Conservation (phyloP, 192 early-diverging fungal genomes). For the Allomyces arbusculus region DNA sequence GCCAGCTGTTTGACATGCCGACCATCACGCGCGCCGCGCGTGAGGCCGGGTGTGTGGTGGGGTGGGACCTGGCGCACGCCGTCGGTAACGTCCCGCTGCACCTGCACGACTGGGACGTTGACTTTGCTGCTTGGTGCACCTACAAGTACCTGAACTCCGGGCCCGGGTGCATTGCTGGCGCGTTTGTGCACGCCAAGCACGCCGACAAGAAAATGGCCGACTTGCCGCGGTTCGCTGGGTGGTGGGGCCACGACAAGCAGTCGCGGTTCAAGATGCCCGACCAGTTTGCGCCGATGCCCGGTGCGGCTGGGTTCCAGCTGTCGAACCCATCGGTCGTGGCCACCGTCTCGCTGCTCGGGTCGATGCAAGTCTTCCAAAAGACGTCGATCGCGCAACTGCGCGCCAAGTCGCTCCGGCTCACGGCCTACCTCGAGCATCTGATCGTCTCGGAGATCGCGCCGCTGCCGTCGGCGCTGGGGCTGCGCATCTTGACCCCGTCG, state of each 20-base stretch:
- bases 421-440: conserved; percentile 64
- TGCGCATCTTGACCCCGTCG: conserved; percentile 59
- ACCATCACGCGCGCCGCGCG: conserved; percentile 65
- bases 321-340: conserved; percentile 75
- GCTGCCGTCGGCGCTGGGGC: conserved; percentile 6
- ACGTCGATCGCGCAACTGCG: conserved; percentile 50
- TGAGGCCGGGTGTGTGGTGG: conserved; percentile 67
- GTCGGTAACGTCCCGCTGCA: conserved; percentile 74
- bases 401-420: conserved; percentile 53
- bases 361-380: conserved; percentile 56
- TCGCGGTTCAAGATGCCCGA: conserved; percentile 80
- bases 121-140: conserved; percentile 96
- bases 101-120: conserved; percentile 88
- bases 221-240: conserved; percentile 55
- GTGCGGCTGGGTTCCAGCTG: conserved; percentile 64
- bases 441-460: conserved; percentile 20
- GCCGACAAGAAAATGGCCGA: conserved; percentile 19
- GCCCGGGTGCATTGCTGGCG: conserved; percentile 77
- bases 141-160: conserved; percentile 99
- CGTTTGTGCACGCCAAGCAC: conserved; percentile 76
- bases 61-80: conserved; percentile 89
- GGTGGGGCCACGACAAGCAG: conserved; percentile 77
- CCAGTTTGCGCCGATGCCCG: conserved; percentile 53
- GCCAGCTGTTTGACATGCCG: conserved; percentile 67
- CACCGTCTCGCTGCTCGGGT: conserved; percentile 48